A percentile compares a stretch with the other conserved stretches of the same genome.
Conservation (phyloP, 306 rosid species). For the Sicyos baderoa region DNA sequence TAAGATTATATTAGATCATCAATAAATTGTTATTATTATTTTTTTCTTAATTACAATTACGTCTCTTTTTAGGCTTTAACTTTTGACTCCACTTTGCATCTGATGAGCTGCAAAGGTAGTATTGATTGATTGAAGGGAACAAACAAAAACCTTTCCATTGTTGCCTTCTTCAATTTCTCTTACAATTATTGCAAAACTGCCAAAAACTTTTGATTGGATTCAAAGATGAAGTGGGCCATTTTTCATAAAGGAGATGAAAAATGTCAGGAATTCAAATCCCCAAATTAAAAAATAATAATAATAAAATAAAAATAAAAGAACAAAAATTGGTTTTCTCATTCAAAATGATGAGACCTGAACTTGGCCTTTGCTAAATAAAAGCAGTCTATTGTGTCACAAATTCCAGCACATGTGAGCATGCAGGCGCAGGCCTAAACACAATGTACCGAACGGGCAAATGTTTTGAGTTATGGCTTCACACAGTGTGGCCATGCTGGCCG, state of each 20-base stretch:
- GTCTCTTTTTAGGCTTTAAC: neutral
- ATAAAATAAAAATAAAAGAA: no score
- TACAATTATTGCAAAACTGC: neutral
- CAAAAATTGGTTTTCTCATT: no score
- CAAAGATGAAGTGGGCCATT: neutral
- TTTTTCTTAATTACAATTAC: no score
- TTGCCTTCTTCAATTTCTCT: neutral
- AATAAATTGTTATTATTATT: no score
- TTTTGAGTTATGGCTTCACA: neutral
- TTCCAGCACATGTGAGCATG: neutral
- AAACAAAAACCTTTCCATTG: neutral
- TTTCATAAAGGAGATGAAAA: neutral
- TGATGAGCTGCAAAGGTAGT: conserved; percentile 1
- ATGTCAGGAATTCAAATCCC: no score
- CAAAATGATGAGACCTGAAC: neutral
- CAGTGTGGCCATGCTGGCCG: neutral
- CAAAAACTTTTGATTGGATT: conserved; percentile 6
- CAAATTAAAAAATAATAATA: no score
- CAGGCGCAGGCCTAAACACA: neutral
- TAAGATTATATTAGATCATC: no score
- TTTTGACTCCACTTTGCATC: neutral
- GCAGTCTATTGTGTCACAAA: neutral
- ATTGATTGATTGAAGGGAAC: neutral
- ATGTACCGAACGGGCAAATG: neutral
- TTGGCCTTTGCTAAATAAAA: neutral